Evolutionary conservation across 2,329 filamentous ascomycete species (phyloP), one percentile per base, ranked within the genome.

Genomic region (Leptographium galeiforme): DNA sequence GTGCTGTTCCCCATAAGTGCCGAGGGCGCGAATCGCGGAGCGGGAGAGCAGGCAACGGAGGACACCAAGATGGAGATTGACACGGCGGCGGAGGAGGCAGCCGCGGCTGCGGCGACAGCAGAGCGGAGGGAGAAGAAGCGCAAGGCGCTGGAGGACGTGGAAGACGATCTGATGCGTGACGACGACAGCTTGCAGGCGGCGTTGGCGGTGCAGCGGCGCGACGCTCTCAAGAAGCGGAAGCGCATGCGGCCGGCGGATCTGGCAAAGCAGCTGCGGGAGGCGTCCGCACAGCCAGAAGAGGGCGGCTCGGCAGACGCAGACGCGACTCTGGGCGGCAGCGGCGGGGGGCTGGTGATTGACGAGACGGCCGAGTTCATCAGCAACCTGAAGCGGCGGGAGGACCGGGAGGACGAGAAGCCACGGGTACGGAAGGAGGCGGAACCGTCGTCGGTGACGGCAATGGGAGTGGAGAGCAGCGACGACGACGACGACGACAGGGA

Each of bases 331-430:
- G 50, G 2, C 8, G 61, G 25, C 25, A 25, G 25, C 62, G 70
- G 25, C 62, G 70, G 69, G 34, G 91, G 89, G 1, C 73, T 98
- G 2, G 79, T 96, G n/a, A 90, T 98, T 54, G 91, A 96, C 56
- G 93, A 96, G 64, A 95, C 91, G 0, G 89, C 89, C 0, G 90
- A 95, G 62, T 98, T 98, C 61, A 86, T 98, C 34, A 85, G 89
- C 32, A 89, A 89, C 53, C 70, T 98, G 53, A 85, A 84, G 63
- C 85, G 84, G 55, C 80, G 84, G 14, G 77, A 73, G 19, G 73
- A 75, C 8, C 71, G 75, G 4, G 75, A 79, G 53, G 72, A 75
- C 14, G 76, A 63, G 70, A 85, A 67, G 69, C 76, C 62, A 58
- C 74, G 61, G 33, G 53, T 64, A 62, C 76, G 67, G 62, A 33